phyloP scores from a whole-genome alignment of 208 protist genomes.

The Herpetomonas tarakana region DNA sequence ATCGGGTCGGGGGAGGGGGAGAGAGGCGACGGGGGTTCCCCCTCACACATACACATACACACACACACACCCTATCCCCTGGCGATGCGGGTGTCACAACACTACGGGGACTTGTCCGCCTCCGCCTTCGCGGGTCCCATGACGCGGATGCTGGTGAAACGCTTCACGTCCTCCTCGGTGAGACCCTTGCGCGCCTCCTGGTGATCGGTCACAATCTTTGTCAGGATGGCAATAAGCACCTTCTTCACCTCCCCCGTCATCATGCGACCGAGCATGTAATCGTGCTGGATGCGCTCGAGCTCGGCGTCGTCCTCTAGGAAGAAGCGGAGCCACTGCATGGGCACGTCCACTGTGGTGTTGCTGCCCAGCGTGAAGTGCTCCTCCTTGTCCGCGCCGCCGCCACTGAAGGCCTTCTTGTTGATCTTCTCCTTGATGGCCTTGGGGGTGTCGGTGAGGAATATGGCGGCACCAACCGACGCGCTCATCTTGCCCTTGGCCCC shows the following conservation, averaged over 20 bases:
- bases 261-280: constrained; percentile 95
- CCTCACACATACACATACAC: too few relatives aligned
- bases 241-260: constrained; percentile 97
- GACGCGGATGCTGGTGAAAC: constrained; percentile 54
- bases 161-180: constrained; percentile 87
- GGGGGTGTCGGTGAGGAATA: constrained; percentile 98
- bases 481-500: constrained; percentile 98
- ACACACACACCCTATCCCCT: too few relatives aligned
- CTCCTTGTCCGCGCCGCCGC: constrained; percentile 95
- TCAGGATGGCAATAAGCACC: constrained; percentile 90
- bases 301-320: constrained; percentile 98
- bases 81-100: too few relatives aligned
- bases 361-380: constrained; percentile 96
- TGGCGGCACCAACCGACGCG: constrained; percentile 86
- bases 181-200: constrained; percentile 87
- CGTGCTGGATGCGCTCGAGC: constrained; percentile 73
- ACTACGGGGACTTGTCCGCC: constrained; percentile 8
- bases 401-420: constrained; percentile 98
- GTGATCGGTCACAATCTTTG: constrained; percentile 82
- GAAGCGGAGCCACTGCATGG: constrained; percentile 97
- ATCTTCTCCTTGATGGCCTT: constrained; percentile 95
- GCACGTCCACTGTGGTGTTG: constrained; percentile 94
- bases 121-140: constrained; percentile 67
- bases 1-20: neutral
- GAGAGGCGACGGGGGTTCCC: too few relatives aligned